phyloP scores from a whole-genome alignment of 2,329 filamentous ascomycete species.

The Trichothecium sympodiale region DNA sequence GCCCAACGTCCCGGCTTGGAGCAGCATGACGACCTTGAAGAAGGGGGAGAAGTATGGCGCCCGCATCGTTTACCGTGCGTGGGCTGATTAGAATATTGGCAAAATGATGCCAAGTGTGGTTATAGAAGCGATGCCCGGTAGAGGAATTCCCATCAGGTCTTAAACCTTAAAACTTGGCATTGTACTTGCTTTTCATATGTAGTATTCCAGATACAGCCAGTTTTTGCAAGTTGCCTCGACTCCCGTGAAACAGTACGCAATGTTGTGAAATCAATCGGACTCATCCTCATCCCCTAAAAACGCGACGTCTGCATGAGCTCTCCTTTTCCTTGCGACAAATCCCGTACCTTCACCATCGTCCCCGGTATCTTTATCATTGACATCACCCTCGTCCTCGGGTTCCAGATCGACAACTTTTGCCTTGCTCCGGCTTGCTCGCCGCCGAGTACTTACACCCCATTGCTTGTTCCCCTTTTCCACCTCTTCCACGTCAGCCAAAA shows the following conservation, averaged over 20 bases:
- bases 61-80: conserved; percentile 73
- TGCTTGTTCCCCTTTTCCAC: conserved; percentile 70
- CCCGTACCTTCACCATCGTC: conserved; percentile 15
- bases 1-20: conserved; percentile 71
- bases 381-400: conserved; percentile 16
- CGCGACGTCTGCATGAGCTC: conserved; percentile 41
- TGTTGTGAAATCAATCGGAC: conserved; percentile 43
- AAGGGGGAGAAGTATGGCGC: conserved; percentile 77
- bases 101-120: too few species aligned
- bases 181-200: too few species aligned
- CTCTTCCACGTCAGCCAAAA: conserved; percentile 72
- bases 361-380: conserved; percentile 13
- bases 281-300: conserved; percentile 64
- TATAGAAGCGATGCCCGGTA: too few species aligned
- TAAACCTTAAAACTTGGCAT: too few species aligned
- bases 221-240: background rate
- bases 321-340: conserved; percentile 33
- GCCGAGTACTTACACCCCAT: conserved; percentile 56
- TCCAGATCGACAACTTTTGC: conserved; percentile 14
- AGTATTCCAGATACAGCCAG: too few species aligned
- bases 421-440: conserved; percentile 28
- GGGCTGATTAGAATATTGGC: conserved; percentile 47
- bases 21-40: conserved; percentile 65
- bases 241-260: background rate
- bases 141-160: too few species aligned